Base-by-base conservation (phyloP, 1,139 yeast species). In the Candida neerlandica region DNA sequence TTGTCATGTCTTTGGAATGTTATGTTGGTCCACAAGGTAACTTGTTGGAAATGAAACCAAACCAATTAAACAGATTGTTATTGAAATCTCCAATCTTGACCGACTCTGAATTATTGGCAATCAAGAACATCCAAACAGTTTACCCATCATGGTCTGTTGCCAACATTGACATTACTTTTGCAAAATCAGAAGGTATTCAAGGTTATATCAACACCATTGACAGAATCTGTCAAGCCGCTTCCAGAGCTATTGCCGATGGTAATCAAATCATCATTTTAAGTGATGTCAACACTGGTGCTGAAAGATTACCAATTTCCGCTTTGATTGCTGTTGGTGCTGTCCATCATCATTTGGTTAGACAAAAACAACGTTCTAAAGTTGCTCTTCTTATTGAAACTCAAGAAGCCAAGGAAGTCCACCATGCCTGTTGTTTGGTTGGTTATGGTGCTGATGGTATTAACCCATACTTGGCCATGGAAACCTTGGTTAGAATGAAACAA, bases 21-120 rank as follows among this genome's bases (percentile, higher is more conserved):
- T 90, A 89, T 70, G 85, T 94, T 61, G 99, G 99, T 50, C 98
- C 99, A 21, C 98, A 94, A 70, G 97, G 98, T 55, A 94, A 94
- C 67, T 75, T 94, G 57, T 80, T 94, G 63, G 98, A 94, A 69
- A 90, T 91, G 91, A 85, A 86, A 65, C 86, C 97, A 19, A 80
- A 81, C 53, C 98, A 94, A 75, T 91, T 97, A 78, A 89, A 91
- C 74, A 82, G 98, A 61, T 76, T 94, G 62, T 74, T 87, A 55
- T 78, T 94, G 66, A 81, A 83, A 51, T 86, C 96, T 30, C 99
- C 99, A 51, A 82, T 94, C 42, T 75, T 94, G 60, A 77, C 89
- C 35, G 79, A 85, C 64, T 75, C 80, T 54, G 96, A 94, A 66
- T 80, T 91, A 59, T 73, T 75, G 48, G 94, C 97, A 29, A 73